Evolutionary conservation across 164 flowering plant species (phyloP), one percentile per base, ranked within the genome.

Genomic region (Umbellularia californica): DNA sequence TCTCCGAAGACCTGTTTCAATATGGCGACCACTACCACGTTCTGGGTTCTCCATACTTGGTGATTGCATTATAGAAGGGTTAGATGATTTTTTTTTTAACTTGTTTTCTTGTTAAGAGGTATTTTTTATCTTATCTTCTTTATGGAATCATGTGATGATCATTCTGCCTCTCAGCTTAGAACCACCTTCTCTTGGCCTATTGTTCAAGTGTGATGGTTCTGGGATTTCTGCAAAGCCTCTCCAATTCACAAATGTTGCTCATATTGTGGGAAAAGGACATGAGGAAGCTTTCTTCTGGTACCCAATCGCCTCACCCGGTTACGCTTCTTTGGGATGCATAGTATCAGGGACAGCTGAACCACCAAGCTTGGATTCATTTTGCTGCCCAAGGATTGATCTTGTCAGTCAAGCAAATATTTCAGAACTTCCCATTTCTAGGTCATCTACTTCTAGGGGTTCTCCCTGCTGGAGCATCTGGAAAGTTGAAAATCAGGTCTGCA

Each of bases 61-160:
- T 75, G 99, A 96, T 81, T 94, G 94, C 86, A 88, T 96, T 70
- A 89, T 89, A 69, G 98, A 96, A 86, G 97, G 99, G 99, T 96
- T 72, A 82, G 94, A 68, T 28, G 30, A 77, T 81, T 33, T 67
- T 81, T 33, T 67, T 9, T n/a, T 65, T 58, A 19, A 41, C 3
- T 15, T 50, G 14, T 70, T 52, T 63, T 30, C 47, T 71, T 68
- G 27, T 11, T 69, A 65, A 25, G 23, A 25, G 35, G 17, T 35
- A 69, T 60, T 28, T 28, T 2, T 28, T 30, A 3, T 30, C 0
- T 30, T 30, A 30, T 30, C 33, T 30, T 30, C 33, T 30, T 30
- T 30, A 3, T 30, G 33, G 33, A 30, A 22, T 5, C 50, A 23
- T 58, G 60, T 72, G 19, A 41, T 11, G 66, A 27, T 58, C 33